Base-by-base conservation (phyloP, 1,284 basidiomycete species). In the Marasmius tenuissimus region DNA sequence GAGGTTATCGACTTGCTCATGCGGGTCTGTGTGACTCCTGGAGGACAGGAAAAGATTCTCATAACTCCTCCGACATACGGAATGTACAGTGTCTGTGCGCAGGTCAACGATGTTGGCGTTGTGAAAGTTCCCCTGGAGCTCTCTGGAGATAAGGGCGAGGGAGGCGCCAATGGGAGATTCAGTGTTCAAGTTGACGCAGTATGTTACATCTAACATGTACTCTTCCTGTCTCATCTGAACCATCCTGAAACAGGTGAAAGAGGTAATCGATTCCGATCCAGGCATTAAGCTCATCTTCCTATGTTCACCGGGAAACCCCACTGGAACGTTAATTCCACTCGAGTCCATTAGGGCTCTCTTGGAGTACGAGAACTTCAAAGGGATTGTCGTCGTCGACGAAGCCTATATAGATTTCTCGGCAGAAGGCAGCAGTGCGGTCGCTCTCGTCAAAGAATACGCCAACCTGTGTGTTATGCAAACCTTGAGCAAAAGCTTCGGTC, bases 241-340 rank as follows among this genome's bases (percentile, higher is more conserved):
- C 62, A 47, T 49, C 54, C 48, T 33, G 11, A 27, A n/a, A 51
- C 62, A 96, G 92, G 82, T 97, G 68, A 91, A 93, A 73, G 79
- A 82, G 60, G 83, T 84, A 0, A 79, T 96, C 60, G 78, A 82
- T 27, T 79, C 81, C 12, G 85, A 95, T 73, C 84, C 89, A 0
- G 77, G 81, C 2, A 92, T 98, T 76, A 98, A 98, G 72, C 84
- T 99, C 58, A 84, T 97, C 62, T 96, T 98, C 80, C 82, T 99
- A 58, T 98, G 96, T 77, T 98, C 96, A 1, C 97, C 97, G 0
- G 97, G 97, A 3, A 99, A 99, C 73, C 97, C 97, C 0, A 97
- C 96, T 0, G 96, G 96, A 14, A 98, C 96, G 0, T 76, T 92
- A 34, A 88, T 99, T 58, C 84, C 94, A 0, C 83, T 97, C 12